Base-by-base conservation (phyloP, 352 stramenopile species). In the Phytophthora macrochlamydospora region DNA sequence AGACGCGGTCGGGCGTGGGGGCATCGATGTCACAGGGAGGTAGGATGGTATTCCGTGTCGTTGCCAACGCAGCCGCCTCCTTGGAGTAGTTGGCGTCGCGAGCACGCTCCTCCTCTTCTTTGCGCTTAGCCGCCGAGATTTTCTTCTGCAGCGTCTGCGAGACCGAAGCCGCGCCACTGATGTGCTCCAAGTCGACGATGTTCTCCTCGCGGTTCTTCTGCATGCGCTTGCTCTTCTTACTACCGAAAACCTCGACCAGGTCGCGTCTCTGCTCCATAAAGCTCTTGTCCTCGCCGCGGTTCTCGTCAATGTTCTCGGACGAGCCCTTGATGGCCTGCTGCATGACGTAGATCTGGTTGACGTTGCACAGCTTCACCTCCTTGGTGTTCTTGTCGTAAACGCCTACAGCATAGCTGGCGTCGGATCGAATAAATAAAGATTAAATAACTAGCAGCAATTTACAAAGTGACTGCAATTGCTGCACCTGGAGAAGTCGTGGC, bases 271-370 rank as follows among this genome's bases (percentile, higher is more conserved):
- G 73, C 45, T 94, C 83, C 70, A 89, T 83, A 57, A 70, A 87
- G 65, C 56, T 87, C 70, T 89, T 89, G 66, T 62, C 68, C 1
- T 83, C 70, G 62, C 78, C 80, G 40, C 74, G 75, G 61, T 88
- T 82, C 56, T 90, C 82, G 59, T 91, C 76, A 42, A 90, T 72
- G 32, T 92, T 87, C 58, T 92, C 82, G 8, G 69, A 79, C 13
- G 73, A 69, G 50, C 85, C 84, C 68, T 93, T 93, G 43, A 93
- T 77, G 14, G 69, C 86, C 61, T 95, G 87, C 57, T 95, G 87
- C 85, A 95, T 90, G 51, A 95, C 85, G 73, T 95, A 95, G 56
- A 95, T 67, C 76, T 95, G 87, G 38, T 78, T 64, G 28, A 95
- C 79, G 70, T 93, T 92, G 75, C 77, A 91, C 32, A 95, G 59